These are phyloP conservation scores for Pseudocercospora vitis DNA, from an alignment of 2,329 filamentous ascomycete species.

Conservation along the genomic window DNA sequence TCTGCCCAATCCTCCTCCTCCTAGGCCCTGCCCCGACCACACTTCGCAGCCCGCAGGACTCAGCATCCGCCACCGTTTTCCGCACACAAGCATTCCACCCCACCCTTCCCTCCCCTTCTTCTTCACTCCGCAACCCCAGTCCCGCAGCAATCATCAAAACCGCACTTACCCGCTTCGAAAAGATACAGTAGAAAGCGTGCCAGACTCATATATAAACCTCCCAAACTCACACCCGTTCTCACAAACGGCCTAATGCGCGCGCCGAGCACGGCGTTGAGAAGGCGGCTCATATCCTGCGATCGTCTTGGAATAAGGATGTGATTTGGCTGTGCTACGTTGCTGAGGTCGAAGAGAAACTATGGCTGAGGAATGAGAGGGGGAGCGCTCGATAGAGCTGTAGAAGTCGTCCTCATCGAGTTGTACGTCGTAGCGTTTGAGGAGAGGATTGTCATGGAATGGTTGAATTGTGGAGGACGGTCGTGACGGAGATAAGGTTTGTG, in stretches of 20 bases:
- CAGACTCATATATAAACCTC: no score
- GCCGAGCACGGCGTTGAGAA: neutral
- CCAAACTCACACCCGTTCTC: no score
- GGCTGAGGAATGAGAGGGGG: conserved; percentile 29
- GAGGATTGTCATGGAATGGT: conserved; percentile 9
- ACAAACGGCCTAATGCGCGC: conserved; percentile 35
- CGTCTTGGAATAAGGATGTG: conserved; percentile 21
- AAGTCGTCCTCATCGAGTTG: conserved; percentile 31
- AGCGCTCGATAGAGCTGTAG: conserved; percentile 16
- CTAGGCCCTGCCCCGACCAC: conserved; percentile 22
- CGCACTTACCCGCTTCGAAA: conserved; percentile 26
- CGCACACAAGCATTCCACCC: conserved; percentile 31
- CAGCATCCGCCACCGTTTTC: conserved; percentile 27
- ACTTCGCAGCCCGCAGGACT: conserved; percentile 24
- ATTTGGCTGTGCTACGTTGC: conserved; percentile 34
- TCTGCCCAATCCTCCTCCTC: conserved; percentile 25
- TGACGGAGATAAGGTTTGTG: neutral
- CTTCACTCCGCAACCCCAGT: conserved; percentile 31
- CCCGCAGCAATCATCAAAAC: conserved; percentile 36
- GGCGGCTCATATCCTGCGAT: conserved; percentile 9
- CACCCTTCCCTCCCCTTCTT: conserved; percentile 26
- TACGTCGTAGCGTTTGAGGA: conserved; percentile 23
- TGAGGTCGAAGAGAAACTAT: conserved; percentile 34
- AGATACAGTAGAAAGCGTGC: no score
- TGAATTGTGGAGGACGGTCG: neutral